Base-by-base conservation (phyloP, 1,284 basidiomycete species). In the Pholiota adiposa region DNA sequence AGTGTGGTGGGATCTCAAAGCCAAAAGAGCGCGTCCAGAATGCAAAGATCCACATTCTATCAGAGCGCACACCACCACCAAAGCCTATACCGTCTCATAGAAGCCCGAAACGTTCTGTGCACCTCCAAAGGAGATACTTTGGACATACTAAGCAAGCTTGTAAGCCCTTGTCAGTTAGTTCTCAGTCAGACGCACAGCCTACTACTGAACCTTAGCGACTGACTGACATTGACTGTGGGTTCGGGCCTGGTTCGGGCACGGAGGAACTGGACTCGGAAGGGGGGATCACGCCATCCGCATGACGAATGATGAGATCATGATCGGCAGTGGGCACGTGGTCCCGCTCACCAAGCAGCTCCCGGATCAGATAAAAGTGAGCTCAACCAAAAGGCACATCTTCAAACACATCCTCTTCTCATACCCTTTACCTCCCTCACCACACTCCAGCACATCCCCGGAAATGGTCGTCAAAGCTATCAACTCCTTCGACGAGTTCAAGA, bases 381-480 rank as follows among this genome's bases (percentile, higher is more conserved):
- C 21, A 50, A 46, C 27, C 52, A 11, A 36, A 52, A 43, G 25
- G 27, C n/a, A 34, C 29, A 21, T 23, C 27, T 23, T 41, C 33
- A 25, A 16, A 44, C 52, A 41, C 23, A 49, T 18, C 43, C 23
- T 44, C 41, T 23, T 19, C 9, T 44, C 54, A 23, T 34, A 23
- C 31, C 41, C 21, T 31, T 31, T 3, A 23, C 41, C 40, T 29
- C 12, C 27, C 16, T n/a, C 25, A n/a, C 3, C n/a, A 23, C 49
- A 25, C 16, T 14, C 14, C 29, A 19, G 23, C 9, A 51, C 43
- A 60, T 23, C 11, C 19, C 19, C 19, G 7, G 27, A 46, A 56
- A 79, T 78, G 77, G 57, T 69, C 54, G 77, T 78, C 63, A 69
- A 62, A 58, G 56, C 58, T 9, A 74, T 79, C 60, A 67, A 60